These are phyloP conservation scores for Myotisia sp. DNA, from an alignment of 2,329 filamentous ascomycete species.

Conservation along the genomic window DNA sequence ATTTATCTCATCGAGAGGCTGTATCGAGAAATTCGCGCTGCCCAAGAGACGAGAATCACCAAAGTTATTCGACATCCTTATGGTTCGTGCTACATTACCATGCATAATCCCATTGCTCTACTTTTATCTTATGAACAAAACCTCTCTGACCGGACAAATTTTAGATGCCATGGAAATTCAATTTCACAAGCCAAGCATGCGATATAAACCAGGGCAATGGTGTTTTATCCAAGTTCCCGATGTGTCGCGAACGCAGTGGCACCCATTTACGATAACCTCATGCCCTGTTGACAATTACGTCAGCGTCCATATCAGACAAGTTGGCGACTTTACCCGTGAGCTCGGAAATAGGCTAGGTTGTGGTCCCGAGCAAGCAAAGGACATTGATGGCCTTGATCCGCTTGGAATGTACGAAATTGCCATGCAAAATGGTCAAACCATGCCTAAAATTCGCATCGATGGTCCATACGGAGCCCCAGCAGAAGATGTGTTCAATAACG, in stretches of 20 bases:
- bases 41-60: conserved; percentile 74
- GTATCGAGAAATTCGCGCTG: conserved; percentile 76
- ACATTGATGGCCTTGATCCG: conserved; percentile 81
- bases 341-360: conserved; percentile 94
- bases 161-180: conserved; percentile 90
- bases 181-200: conserved; percentile 90
- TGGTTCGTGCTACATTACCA: conserved; percentile 39
- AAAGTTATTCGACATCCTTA: conserved; percentile 94
- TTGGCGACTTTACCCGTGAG: conserved; percentile 88
- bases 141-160: too few species aligned
- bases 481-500: conserved; percentile 93
- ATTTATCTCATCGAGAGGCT: conserved; percentile 79
- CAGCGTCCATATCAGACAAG: conserved; percentile 86
- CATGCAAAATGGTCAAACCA: conserved; percentile 78
- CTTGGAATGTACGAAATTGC: conserved; percentile 98
- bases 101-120: conserved; percentile 14
- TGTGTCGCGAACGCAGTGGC: conserved; percentile 84
- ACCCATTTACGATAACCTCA: conserved; percentile 97
- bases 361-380: conserved; percentile 69
- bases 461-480: conserved; percentile 93
- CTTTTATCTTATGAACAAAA: too few species aligned
- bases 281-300: conserved; percentile 93
- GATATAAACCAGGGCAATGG: conserved; percentile 97
- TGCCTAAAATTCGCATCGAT: conserved; percentile 81
- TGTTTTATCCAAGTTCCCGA: conserved; percentile 88